Base-by-base conservation (phyloP, 1,284 basidiomycete species). In the Paramarasmius palmivorus region DNA sequence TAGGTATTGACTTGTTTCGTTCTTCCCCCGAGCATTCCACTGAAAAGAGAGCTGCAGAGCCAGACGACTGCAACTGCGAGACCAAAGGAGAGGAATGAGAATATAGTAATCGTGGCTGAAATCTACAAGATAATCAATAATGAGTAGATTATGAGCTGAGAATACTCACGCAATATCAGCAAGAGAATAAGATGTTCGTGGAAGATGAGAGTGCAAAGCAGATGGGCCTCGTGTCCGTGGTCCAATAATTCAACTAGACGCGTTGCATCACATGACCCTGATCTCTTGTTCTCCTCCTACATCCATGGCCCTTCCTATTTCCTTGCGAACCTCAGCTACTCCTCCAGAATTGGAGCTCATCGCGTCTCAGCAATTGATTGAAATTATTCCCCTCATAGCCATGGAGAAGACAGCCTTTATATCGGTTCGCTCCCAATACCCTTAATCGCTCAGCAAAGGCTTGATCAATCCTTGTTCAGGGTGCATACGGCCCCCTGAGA, bases 341-440 rank as follows among this genome's bases (percentile, higher is more conserved):
- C 90, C 90, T 38, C 81, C 85, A 57, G 93, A 96, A 68, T 82
- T 95, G 23, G 92, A 95, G 58, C 84, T 95, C 55, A 81, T 95
- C 48, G 90, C 93, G 1, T 90, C 83, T 22, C 89, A 95, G 60
- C 81, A 92, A 59, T 73, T 88, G 25, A 77, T 96, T 50, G 88
- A 92, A 57, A 90, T 95, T 56, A 78, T 93, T 1, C 93, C 93
- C 2, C 75, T 92, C 22, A 91, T 95, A 58, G 77, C 88, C 10
- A 95, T 95, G 92, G 89, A 92, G 61, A 83, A 81, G 58, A 93
- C 93, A 20, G 86, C 92, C 22, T 89, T 96, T 63, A 89, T 96
- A 56, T 91, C 91, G 65, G 93, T 92, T 44, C 14, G 19, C 20
- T 7, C 8, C 15, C 12, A 25, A 39, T n/a, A n/a, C n/a, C 49